A percentile compares a stretch with the other conserved stretches of the same genome.
These are phyloP conservation scores for Oryza rufipogon DNA, from an alignment of 176 grass and related monocot genomes.

Conservation along the genomic window DNA sequence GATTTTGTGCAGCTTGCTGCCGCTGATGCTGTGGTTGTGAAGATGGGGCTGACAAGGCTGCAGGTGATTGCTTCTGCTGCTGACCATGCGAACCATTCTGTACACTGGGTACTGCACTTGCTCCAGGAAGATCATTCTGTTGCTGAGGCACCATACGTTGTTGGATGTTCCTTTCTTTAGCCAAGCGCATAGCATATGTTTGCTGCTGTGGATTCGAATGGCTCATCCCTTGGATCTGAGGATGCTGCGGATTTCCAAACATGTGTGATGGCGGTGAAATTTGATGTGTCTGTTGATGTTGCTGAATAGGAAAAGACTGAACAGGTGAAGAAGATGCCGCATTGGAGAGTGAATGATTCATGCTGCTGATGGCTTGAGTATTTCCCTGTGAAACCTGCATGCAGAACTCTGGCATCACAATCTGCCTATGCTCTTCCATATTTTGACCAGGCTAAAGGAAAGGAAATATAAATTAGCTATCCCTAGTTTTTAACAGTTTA, in stretches of 20 bases:
- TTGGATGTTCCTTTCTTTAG: conserved; percentile 66
- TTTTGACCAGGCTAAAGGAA: conserved; percentile 72
- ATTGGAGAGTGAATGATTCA: conserved; percentile 52
- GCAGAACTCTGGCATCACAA: conserved; percentile 66
- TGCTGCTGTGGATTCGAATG: conserved; percentile 69
- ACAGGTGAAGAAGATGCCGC: conserved; percentile 51
- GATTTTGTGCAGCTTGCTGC: conserved; percentile 54
- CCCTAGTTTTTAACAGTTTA: conserved; percentile 5
- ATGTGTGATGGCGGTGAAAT: conserved; percentile 65
- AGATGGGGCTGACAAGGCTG: conserved; percentile 41
- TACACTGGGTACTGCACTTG: conserved; percentile 39
- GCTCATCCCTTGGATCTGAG: conserved; percentile 59
- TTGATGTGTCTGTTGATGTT: conserved; percentile 56
- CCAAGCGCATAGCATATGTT: conserved; percentile 58
- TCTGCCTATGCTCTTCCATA: conserved; percentile 63
- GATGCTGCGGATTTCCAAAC: conserved; percentile 54
- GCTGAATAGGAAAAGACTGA: conserved; percentile 65
- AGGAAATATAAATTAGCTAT: conserved; percentile 45
- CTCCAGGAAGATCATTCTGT: conserved; percentile 54
- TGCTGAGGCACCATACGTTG: conserved; percentile 54
- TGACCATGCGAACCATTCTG: conserved; percentile 51
- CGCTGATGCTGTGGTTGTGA: conserved; percentile 51
- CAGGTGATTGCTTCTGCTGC: conserved; percentile 49
- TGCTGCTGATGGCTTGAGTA: conserved; percentile 48
- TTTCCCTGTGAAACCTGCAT: conserved; percentile 61